A percentile compares a stretch with the other conserved stretches of the same genome.
Conservation (phyloP, 257 asterid species). For the Plectranthus barbatus region DNA sequence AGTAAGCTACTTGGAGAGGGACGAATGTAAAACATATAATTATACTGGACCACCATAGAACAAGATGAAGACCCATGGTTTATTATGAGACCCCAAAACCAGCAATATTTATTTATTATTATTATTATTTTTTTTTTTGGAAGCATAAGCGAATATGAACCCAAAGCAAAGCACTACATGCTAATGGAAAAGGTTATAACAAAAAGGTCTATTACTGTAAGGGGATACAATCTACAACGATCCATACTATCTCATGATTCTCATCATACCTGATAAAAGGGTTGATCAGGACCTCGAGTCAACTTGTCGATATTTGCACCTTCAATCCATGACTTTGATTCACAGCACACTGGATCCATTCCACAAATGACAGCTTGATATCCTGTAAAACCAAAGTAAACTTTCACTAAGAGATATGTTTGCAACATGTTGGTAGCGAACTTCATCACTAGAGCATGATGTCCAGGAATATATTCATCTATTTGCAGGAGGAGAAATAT, state of each 20-base stretch:
- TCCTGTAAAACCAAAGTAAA: constrained; percentile 35
- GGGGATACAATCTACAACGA: not conserved
- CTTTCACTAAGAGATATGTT: constrained; percentile 1
- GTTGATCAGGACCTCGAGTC: constrained; percentile 82
- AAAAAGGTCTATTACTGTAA: not conserved
- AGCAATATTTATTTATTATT: too few relatives aligned
- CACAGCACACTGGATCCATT: constrained; percentile 96
- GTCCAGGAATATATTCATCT: not conserved
- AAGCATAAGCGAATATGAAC: not conserved
- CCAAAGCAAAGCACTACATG: not conserved
- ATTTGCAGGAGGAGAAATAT: not conserved
- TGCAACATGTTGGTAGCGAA: not conserved
- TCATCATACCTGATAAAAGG: constrained; percentile 82
- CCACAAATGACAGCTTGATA: constrained; percentile 92
- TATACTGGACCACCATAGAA: not conserved
- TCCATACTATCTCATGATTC: not conserved
- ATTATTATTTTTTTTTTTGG: not conserved
- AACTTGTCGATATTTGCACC: constrained; percentile 62
- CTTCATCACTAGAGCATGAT: not conserved
- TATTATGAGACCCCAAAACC: not conserved
- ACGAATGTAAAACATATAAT: not conserved
- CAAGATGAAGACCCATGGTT: not conserved
- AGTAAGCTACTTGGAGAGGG: not conserved
- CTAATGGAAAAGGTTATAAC: not conserved
- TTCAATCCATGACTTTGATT: constrained; percentile 92